Conservation (phyloP, 345 rosid species). For the Garcia nutans region DNA sequence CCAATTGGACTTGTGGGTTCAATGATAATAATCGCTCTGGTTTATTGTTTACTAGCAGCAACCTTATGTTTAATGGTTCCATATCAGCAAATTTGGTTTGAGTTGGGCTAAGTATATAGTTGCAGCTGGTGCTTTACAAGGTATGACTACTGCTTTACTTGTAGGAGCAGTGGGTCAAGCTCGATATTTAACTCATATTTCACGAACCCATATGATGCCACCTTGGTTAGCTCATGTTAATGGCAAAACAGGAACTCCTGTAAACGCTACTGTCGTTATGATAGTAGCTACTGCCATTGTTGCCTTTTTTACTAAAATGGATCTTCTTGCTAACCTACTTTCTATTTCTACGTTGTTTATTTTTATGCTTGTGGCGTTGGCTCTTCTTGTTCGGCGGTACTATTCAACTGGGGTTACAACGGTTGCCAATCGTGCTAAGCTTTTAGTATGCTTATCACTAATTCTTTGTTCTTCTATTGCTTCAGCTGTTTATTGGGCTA, state of each 20-base stretch:
- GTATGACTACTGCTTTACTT: slow-evolving; percentile 81
- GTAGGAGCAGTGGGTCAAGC: slow-evolving; percentile 78
- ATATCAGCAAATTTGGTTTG: slow-evolving; percentile 47
- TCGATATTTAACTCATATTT: slow-evolving; percentile 84
- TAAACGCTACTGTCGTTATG: slow-evolving; percentile 71
- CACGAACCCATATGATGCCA: slow-evolving; percentile 86
- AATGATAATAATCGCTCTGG: slow-evolving; percentile 47
- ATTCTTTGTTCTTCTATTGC: slow-evolving; percentile 21
- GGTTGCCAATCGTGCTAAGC: neutral
- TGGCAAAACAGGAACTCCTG: slow-evolving; percentile 65
- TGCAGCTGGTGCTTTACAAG: slow-evolving; percentile 70
- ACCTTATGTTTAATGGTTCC: slow-evolving; percentile 66
- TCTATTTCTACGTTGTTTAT: slow-evolving; percentile 51
- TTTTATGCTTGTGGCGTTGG: slow-evolving; percentile 21
- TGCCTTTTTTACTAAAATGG: slow-evolving; percentile 71
- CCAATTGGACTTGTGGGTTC: slow-evolving; percentile 51
- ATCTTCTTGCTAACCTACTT: slow-evolving; percentile 53
- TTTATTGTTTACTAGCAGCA: slow-evolving; percentile 60
- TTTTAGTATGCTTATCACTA: neutral
- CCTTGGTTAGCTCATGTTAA: slow-evolving; percentile 74
- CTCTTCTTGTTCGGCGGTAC: slow-evolving; percentile 25
- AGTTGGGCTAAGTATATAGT: slow-evolving; percentile 87
- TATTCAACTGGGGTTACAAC: slow-evolving; percentile 18
- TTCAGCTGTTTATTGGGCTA: slow-evolving; percentile 6
- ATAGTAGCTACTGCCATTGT: slow-evolving; percentile 52